phyloP scores from a whole-genome alignment of 2,329 filamentous ascomycete species.

The Metarhizium robertsii region DNA sequence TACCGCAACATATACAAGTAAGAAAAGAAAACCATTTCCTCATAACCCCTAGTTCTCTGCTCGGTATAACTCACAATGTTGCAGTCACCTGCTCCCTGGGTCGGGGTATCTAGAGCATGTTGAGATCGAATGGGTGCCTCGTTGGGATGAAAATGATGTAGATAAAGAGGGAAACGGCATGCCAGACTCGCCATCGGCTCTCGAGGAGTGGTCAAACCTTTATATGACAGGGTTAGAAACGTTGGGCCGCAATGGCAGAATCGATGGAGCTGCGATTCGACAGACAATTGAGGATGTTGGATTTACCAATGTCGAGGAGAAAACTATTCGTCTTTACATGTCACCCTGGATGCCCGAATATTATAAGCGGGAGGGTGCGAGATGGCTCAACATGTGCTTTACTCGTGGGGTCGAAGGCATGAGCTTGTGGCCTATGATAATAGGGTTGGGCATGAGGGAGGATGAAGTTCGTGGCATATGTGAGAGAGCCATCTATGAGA shows the following conservation, averaged over 20 bases:
- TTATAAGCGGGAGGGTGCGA: conserved; percentile 57
- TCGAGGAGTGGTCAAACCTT: conserved; percentile 61
- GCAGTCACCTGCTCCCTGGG: conserved; percentile 66
- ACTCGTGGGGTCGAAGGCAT: conserved; percentile 64
- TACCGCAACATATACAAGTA: conserved; percentile 63
- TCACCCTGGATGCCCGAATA: conserved; percentile 63
- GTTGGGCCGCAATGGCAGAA: conserved; percentile 55
- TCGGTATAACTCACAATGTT: background rate
- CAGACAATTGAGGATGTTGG: conserved; percentile 58
- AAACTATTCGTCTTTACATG: conserved; percentile 59
- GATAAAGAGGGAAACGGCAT: conserved; percentile 47
- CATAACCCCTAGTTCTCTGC: background rate
- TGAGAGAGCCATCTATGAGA: conserved; percentile 44
- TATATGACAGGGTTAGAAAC: conserved; percentile 59
- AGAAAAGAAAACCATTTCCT: conserved; percentile 15
- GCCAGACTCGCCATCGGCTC: conserved; percentile 38
- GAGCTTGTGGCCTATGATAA: conserved; percentile 63
- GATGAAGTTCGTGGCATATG: conserved; percentile 56
- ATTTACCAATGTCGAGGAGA: conserved; percentile 70
- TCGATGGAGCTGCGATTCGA: conserved; percentile 40
- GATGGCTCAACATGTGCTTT: conserved; percentile 77
- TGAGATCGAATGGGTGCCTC: conserved; percentile 76
- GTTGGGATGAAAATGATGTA: conserved; percentile 33
- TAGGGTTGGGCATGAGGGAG: conserved; percentile 32
- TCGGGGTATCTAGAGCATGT: conserved; percentile 75